Conservation (phyloP, 768 basidiomycete genomes). For the Hygrocybe coccinea region DNA sequence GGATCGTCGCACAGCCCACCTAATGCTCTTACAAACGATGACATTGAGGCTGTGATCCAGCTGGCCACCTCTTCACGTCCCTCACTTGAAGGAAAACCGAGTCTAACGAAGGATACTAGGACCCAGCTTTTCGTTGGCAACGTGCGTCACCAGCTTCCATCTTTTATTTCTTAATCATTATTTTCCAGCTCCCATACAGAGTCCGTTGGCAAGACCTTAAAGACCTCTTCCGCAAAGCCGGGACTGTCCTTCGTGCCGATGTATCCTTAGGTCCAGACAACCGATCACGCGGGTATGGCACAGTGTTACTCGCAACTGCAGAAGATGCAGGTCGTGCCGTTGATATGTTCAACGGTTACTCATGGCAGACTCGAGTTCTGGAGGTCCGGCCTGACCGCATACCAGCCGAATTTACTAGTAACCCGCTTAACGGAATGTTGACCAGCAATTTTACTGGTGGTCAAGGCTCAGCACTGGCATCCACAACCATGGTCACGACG, state of each 20-base stretch:
- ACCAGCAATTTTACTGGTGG: not conserved
- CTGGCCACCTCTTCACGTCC: slow-evolving; percentile 75
- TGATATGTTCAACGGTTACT: slow-evolving; percentile 93
- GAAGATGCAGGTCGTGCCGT: slow-evolving; percentile 94
- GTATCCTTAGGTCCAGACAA: slow-evolving; percentile 83
- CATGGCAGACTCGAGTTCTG: slow-evolving; percentile 91
- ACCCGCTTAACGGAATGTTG: not conserved
- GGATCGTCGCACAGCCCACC: not conserved
- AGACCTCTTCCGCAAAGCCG: slow-evolving; percentile 93
- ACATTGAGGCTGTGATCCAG: slow-evolving; percentile 89
- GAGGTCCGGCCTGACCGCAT: slow-evolving; percentile 90
- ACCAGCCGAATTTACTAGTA: slow-evolving; percentile 51
- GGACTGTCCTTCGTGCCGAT: slow-evolving; percentile 79
- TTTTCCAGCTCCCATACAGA: slow-evolving; percentile 79
- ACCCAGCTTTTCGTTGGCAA: slow-evolving; percentile 97
- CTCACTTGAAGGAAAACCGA: slow-evolving; percentile 41
- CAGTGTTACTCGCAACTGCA: slow-evolving; percentile 88
- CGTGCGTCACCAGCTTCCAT: slow-evolving; percentile 44
- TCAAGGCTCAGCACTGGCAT: not conserved
- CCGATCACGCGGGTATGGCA: slow-evolving; percentile 89
- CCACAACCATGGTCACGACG: not conserved
- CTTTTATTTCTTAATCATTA: slow-evolving; percentile 3
- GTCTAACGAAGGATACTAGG: slow-evolving; percentile 72
- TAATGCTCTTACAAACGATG: slow-evolving; percentile 58
- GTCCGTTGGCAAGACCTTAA: slow-evolving; percentile 99